phyloP scores from a whole-genome alignment of 345 rosid species.

The Citrus hindsii region DNA sequence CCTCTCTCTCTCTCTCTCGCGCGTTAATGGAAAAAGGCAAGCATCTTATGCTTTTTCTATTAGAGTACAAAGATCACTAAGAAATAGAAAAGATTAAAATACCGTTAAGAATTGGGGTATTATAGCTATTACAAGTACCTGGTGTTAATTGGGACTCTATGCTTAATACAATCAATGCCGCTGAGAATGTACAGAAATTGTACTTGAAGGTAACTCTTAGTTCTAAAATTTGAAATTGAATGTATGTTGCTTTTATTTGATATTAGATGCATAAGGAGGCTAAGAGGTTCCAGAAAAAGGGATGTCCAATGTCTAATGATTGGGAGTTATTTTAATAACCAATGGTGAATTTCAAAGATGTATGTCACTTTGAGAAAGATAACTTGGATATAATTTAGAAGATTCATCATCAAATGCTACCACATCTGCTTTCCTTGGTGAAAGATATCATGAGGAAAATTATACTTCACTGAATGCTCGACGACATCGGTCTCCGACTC shows the following conservation, averaged over 20 bases:
- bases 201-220: slow-evolving; percentile 1
- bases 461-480: background rate
- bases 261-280: background rate
- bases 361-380: background rate
- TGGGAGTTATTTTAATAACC: slow-evolving; percentile 3
- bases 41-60: too few relatives aligned
- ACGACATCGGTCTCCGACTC: background rate
- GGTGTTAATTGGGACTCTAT: slow-evolving; percentile 3
- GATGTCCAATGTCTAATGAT: background rate
- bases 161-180: background rate
- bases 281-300: background rate
- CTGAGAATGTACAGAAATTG: background rate
- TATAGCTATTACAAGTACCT: background rate
- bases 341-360: background rate
- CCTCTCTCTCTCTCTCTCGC: too few relatives aligned
- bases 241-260: background rate
- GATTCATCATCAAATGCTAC: slow-evolving; percentile 4
- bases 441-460: background rate
- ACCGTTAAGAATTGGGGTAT: too few relatives aligned
- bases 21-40: too few relatives aligned
- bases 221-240: background rate
- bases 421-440: background rate
- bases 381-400: background rate
- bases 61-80: too few relatives aligned
- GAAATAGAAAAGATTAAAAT: too few relatives aligned